Evolutionary conservation across 768 basidiomycete species (phyloP), one percentile per base, ranked within the genome.

Genomic region (Podaxis rugospora): DNA sequence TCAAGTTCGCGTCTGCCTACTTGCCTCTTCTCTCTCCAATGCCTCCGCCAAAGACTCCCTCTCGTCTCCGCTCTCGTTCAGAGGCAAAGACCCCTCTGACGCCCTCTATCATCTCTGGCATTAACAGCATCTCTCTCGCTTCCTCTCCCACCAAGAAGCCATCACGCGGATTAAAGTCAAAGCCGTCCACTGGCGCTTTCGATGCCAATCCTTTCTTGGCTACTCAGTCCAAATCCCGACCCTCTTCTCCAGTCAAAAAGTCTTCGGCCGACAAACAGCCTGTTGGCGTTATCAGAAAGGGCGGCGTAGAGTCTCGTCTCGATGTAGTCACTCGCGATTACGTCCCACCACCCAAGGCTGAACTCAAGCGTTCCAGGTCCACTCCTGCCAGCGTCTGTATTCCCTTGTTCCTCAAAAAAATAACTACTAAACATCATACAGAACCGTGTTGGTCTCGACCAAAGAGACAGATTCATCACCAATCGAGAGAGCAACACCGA

Each of bases 291-390:
- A 87, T 93, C 64, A 76, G 89, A 39, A 89, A 84, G 63, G 91
- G 91, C 44, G 90, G 90, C 6, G 72, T 92, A 10, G 91, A 93
- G 69, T 87, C 86, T 63, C 79, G 88, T 59, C 75, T 92, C 14
- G 86, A 93, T 50, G 89, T 92, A 21, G 83, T 93, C 58, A 88
- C 88, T 0, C 77, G 82, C 51, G 91, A 93, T 70, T 92, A 92
- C 65, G 80, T 88, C 13, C 88, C 89, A n/a, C 82, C 82, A 7
- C 76, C 80, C 36, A 83, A 83, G 64, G 71, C 78, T 40, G 85
- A 89, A 59, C 70, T 85, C 42, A 91, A 89, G 67, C 83, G 90
- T 5, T 90, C 90, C 0, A 85, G 83, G 53, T 91, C 89, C 0
- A 90, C 87, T 0, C 88, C 90, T 5, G 84, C 86, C 27, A 81